Conservation (phyloP, 1,139 yeast genomes). For the Yamadazyma jaroonii region DNA sequence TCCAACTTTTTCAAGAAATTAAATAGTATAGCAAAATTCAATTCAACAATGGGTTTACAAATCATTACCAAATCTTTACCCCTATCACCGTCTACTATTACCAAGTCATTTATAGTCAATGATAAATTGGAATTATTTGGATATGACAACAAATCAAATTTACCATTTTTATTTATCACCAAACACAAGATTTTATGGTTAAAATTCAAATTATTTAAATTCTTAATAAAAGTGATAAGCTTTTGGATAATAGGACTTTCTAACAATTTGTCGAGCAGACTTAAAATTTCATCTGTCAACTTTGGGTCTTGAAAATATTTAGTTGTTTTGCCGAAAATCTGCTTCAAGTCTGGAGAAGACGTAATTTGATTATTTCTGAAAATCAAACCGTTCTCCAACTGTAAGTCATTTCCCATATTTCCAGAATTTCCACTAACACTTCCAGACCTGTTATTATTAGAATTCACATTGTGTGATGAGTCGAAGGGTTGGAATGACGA, state of each 20-base stretch:
- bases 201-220: constrained; percentile 41
- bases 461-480: neutral
- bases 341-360: constrained; percentile 49
- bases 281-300: constrained; percentile 30
- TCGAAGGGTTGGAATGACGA: neutral
- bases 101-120: constrained; percentile 47
- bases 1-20: constrained; percentile 77
- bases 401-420: constrained; percentile 8
- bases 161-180: constrained; percentile 56
- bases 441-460: neutral
- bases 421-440: constrained; percentile 8
- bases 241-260: constrained; percentile 29
- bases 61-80: constrained; percentile 53
- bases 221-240: constrained; percentile 40
- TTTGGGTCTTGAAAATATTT: constrained; percentile 46
- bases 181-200: constrained; percentile 44
- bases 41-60: constrained; percentile 41
- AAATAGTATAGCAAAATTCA: constrained; percentile 65
- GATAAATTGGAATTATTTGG: constrained; percentile 49
- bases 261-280: constrained; percentile 32
- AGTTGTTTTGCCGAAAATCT: constrained; percentile 39
- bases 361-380: constrained; percentile 50
- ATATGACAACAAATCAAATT: constrained; percentile 47
- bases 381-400: constrained; percentile 56
- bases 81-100: constrained; percentile 50